Base-by-base conservation (phyloP, 306 rosid species). In the Carpinus fangiana region DNA sequence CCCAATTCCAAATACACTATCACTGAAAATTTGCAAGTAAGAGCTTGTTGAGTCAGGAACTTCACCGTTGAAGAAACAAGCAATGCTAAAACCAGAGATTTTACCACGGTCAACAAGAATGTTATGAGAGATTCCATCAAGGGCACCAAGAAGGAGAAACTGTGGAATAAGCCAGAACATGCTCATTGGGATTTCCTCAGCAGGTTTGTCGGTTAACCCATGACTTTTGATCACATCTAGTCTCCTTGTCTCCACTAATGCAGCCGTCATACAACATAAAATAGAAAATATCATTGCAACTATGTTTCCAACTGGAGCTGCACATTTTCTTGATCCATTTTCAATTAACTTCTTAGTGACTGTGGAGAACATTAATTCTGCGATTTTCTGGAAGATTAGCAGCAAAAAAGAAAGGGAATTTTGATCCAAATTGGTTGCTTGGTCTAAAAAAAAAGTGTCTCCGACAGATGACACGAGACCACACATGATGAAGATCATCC, bases 81-180 rank as follows among this genome's bases (percentile, higher is more conserved):
- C 20, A 67, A 80, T 14, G 18, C 54, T 72, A 16, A 34, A 51
- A n/a, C 69, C 55, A 26, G 78, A 68, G 76, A 59, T 20, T 26
- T 73, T 79, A 36, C 76, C 73, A 43, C 52, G 26, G 34, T 66
- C 64, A 6, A 80, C 81, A 0, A 16, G 4, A 1, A 54, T 7
- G 23, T 54, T 12, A 2, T 62, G 14, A 31, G 21, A 28, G 0
- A 62, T 62, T 62, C 69, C 69, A 31, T 62, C 69, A 31, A 28
- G 6, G 10, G 46, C 69, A 14, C 20, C 69, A 0, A 84, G 83
- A 28, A 84, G 73, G 34, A 76, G 10, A 74, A 69, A 87, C 20
- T 84, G 74, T 83, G 84, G 43, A 86, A 88, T 7, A 86, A 79
- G 55, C 89, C 91, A 10, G 86, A 41, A 78, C 86, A 90, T 79